Conservation (phyloP, 148 eudicot species). For the Beta vulgaris region DNA sequence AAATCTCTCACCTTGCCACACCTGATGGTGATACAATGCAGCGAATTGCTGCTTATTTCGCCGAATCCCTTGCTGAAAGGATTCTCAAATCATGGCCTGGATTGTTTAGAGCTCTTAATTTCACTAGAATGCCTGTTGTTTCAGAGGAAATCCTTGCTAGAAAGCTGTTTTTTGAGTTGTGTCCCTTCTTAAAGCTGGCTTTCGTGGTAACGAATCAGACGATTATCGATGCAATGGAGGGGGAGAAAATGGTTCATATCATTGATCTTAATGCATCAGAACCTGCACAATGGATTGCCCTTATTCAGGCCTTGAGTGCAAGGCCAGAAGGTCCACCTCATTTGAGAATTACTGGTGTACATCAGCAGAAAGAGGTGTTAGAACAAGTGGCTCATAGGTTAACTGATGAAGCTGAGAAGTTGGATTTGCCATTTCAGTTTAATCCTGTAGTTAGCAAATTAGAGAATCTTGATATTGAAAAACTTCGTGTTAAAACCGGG, state of each 20-base stretch:
- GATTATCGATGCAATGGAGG: constrained; percentile 90
- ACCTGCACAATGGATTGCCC: constrained; percentile 85
- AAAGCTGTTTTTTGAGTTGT: constrained; percentile 70
- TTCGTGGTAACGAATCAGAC: constrained; percentile 76
- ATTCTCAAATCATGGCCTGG: constrained; percentile 86
- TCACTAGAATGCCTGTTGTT: constrained; percentile 49
- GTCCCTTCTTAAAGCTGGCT: constrained; percentile 79
- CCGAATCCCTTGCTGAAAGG: constrained; percentile 84
- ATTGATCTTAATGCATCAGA: constrained; percentile 79
- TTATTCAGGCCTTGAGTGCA: constrained; percentile 74
- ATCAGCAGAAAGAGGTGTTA: constrained; percentile 70
- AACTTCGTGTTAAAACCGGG: constrained; percentile 83
- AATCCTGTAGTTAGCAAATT: constrained; percentile 66
- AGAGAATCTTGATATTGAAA: constrained; percentile 72
- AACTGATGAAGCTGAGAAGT: constrained; percentile 83
- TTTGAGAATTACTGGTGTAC: constrained; percentile 87
- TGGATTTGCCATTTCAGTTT: constrained; percentile 93
- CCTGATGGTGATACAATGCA: constrained; percentile 98
- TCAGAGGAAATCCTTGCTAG: constrained; percentile 57
- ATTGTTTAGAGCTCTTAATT: constrained; percentile 66
- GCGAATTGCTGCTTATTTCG: constrained; percentile 85
- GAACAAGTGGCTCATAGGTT: constrained; percentile 74
- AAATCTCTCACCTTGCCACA: constrained; percentile 76
- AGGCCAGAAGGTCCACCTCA: constrained; percentile 96
- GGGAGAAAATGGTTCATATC: constrained; percentile 92